phyloP scores from a whole-genome alignment of 1,284 basidiomycete species.

The Cystobasidium pallidum region DNA sequence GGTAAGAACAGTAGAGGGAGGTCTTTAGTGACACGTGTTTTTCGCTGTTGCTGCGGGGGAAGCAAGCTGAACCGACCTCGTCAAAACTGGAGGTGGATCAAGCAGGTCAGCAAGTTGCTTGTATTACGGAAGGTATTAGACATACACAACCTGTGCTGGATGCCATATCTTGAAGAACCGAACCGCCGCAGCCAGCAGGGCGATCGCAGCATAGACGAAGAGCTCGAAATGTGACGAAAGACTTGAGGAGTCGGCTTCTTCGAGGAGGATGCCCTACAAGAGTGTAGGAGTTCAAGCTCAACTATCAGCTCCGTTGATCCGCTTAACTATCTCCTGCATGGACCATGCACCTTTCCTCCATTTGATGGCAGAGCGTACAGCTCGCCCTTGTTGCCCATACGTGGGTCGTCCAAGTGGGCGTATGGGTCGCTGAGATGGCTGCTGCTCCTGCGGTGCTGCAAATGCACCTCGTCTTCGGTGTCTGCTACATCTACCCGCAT shows the following conservation, averaged over 20 bases:
- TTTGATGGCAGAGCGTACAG: neutral
- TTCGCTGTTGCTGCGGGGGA: neutral
- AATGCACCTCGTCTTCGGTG: neutral
- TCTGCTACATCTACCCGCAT: conserved; percentile 8
- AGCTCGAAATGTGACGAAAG: conserved; percentile 38
- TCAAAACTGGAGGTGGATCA: conserved; percentile 69
- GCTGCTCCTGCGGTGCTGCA: conserved; percentile 5
- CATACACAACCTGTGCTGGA: conserved; percentile 91
- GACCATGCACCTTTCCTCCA: conserved; percentile 1
- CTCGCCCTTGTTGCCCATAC: conserved; percentile 13
- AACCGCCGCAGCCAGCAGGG: conserved; percentile 59
- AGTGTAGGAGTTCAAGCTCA: too few relatives aligned
- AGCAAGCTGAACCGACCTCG: conserved; percentile 71
- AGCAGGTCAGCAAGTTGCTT: neutral
- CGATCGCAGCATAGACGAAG: conserved; percentile 41
- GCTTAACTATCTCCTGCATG: neutral
- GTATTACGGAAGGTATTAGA: conserved; percentile 45
- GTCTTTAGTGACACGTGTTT: conserved; percentile 5
- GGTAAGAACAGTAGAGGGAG: neutral
- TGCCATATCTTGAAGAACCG: conserved; percentile 93
- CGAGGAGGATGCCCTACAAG: neutral
- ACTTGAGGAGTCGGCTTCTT: conserved; percentile 22
- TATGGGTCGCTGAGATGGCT: neutral
- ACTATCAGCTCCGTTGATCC: neutral
- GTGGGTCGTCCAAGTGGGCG: neutral